Percentiles rank a stretch among this genome's conserved stretches.
phyloP scores from a whole-genome alignment of 495 filamentous ascomycete genomes.

The Penicillium coffeae region DNA sequence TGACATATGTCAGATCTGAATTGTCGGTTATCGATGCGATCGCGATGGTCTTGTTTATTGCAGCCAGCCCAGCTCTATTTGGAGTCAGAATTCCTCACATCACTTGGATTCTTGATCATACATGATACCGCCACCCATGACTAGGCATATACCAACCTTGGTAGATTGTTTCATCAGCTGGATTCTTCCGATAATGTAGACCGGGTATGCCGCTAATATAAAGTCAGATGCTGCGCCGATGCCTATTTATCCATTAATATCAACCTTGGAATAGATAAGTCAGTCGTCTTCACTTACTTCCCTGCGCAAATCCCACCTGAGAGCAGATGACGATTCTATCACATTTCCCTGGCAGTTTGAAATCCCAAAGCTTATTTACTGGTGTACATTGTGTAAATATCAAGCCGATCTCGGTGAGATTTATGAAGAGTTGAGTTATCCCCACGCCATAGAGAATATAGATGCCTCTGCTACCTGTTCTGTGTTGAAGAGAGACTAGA shows the following conservation, averaged over 20 bases:
- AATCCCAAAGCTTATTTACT: conserved; percentile 22
- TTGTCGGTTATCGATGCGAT: conserved; percentile 17
- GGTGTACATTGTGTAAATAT: conserved; percentile 28
- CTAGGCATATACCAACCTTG: conserved; percentile 30
- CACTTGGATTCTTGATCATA: conserved; percentile 5
- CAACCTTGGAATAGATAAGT: neutral
- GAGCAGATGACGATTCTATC: conserved; percentile 17
- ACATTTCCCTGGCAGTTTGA: conserved; percentile 18
- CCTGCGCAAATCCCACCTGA: conserved; percentile 22
- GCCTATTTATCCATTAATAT: conserved; percentile 2
- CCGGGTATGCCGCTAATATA: conserved; percentile 30
- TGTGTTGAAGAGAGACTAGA: conserved; percentile 25
- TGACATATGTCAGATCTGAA: conserved; percentile 19
- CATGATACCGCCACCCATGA: conserved; percentile 38
- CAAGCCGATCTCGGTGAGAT: conserved; percentile 16
- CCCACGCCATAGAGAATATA: conserved; percentile 26
- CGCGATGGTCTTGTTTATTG: conserved; percentile 25
- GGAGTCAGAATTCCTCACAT: no score
- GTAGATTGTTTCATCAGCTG: conserved; percentile 25
- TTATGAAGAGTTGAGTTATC: conserved; percentile 18
- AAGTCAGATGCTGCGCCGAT: conserved; percentile 31
- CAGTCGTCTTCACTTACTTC: conserved; percentile 12
- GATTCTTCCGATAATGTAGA: conserved; percentile 29
- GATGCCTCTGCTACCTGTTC: conserved; percentile 14
- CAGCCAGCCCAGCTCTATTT: conserved; percentile 23